Evolutionary conservation across 2,329 filamentous ascomycete genomes (phyloP), one percentile per base, ranked within the genome.

Genomic region (Fusarium euwallaceae): DNA sequence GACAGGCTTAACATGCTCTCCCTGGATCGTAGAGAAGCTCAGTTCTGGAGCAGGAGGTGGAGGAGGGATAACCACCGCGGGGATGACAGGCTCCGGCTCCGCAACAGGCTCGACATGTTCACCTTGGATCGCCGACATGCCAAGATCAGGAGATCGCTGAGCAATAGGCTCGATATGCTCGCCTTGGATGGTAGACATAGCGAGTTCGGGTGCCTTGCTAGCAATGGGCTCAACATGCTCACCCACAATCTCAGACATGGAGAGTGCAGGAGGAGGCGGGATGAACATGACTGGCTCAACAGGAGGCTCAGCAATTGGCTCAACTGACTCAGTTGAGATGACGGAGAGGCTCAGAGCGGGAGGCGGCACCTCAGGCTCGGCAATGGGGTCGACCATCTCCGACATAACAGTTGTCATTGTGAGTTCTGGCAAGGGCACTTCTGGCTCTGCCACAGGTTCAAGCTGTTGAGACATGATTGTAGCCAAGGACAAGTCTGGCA

Each of bases 141-240:
- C 61, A 20, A 78, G 71, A 43, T 69, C 34, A 5, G 73, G 66
- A 37, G 55, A 34, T 29, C 53, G 60, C 12, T 51, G 61, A 12
- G 69, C 48, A 32, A 75, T 8, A 3, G 72, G 72, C 24, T 74
- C 48, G 67, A 74, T 58, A 41, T 55, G 80, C 76, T 58, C 80
- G 67, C 32, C 71, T 68, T 60, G 80, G 70, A 63, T 72, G 20
- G 41, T 55, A 24, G 76, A 78, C 61, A 79, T 69, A 37, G 56
- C 65, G 27, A 74, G 70, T 41, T 73, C 61, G 9, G 73, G 73
- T 14, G 55, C 61, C 67, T 64, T 69, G 22, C 29, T 61, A 22
- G 41, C 73, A 11, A 81, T 58, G 4, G 83, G 83, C 64, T 84
- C 81, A 43, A 74, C 43, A 5, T 76, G 59, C 37, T 76, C 62